Conservation (phyloP, 805 yeast genomes). For the baker's yeast (Saccharomyces cerevisiae) region DNA sequence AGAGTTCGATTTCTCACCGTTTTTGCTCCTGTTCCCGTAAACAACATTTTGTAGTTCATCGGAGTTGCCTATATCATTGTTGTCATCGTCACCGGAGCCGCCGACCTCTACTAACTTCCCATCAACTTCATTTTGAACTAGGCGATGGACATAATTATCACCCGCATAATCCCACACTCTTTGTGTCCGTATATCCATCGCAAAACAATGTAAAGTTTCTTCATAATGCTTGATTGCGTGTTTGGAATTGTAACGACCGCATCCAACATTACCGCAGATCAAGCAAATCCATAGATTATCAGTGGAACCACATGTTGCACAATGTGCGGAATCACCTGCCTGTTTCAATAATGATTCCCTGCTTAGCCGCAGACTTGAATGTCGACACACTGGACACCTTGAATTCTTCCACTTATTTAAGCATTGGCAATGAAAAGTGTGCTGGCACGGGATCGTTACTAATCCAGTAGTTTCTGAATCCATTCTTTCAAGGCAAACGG, state of each 20-base stretch:
- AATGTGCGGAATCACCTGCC: constrained; percentile 29
- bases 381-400: constrained; percentile 84
- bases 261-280: constrained; percentile 86
- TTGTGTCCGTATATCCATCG: constrained; percentile 78
- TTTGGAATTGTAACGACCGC: constrained; percentile 77
- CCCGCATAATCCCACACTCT: constrained; percentile 94
- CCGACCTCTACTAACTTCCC: constrained; percentile 83
- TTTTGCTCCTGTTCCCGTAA: background rate
- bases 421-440: constrained; percentile 86
- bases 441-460: constrained; percentile 84
- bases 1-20: background rate
- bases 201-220: constrained; percentile 74
- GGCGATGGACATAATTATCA: constrained; percentile 80
- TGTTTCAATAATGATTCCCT: constrained; percentile 23
- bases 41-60: background rate
- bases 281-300: constrained; percentile 81
- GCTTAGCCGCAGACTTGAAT: constrained; percentile 41
- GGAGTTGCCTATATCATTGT: constrained; percentile 7
- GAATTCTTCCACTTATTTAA: constrained; percentile 84
- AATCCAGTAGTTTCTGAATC: constrained; percentile 75
- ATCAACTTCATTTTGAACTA: constrained; percentile 76
- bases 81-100: constrained; percentile 5
- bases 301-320: constrained; percentile 49
- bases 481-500: constrained; percentile 84
- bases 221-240: constrained; percentile 82